Conservation (phyloP, 163 green algal species). For the Scenedesmus sp. region DNA sequence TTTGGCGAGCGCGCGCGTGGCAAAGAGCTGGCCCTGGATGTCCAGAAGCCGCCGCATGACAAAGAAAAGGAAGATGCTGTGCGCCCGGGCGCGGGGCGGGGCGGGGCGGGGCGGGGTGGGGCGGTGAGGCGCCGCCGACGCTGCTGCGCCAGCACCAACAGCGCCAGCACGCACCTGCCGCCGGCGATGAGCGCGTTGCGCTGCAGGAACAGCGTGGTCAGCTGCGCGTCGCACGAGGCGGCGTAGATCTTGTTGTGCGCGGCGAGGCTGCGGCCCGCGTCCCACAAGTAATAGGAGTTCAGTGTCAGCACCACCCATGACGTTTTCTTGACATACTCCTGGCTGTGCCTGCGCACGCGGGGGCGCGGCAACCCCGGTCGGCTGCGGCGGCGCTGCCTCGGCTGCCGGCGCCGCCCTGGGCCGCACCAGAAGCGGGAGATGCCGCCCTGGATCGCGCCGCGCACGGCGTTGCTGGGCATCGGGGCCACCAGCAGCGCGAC, state of each 20-base stretch:
- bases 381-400: no score
- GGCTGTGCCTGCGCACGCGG: no score
- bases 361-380: no score
- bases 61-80: slow-evolving; percentile 44
- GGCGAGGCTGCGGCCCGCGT: slow-evolving; percentile 2
- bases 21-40: slow-evolving; percentile 40
- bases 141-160: no score
- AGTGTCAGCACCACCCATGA: slow-evolving; percentile 42
- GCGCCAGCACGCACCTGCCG: no score
- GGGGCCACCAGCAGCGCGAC: slow-evolving; percentile 34
- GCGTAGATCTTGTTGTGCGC: slow-evolving; percentile 42
- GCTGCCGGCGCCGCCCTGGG: no score
- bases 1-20: slow-evolving; percentile 15
- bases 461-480: slow-evolving; percentile 34
- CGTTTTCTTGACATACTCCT: slow-evolving; percentile 40
- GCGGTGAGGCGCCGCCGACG: no score
- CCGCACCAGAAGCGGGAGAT: no score
- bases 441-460: slow-evolving; percentile 17
- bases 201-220: slow-evolving; percentile 31
- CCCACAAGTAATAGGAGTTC: slow-evolving; percentile 42
- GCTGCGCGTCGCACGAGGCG: slow-evolving; percentile 20
- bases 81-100: no score
- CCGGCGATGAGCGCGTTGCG: slow-evolving; percentile 38
- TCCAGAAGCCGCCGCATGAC: slow-evolving; percentile 42
- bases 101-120: no score